Evolutionary conservation across 345 rosid genomes (phyloP), one percentile per base, ranked within the genome.

Genomic region (Erodium maritimum): DNA sequence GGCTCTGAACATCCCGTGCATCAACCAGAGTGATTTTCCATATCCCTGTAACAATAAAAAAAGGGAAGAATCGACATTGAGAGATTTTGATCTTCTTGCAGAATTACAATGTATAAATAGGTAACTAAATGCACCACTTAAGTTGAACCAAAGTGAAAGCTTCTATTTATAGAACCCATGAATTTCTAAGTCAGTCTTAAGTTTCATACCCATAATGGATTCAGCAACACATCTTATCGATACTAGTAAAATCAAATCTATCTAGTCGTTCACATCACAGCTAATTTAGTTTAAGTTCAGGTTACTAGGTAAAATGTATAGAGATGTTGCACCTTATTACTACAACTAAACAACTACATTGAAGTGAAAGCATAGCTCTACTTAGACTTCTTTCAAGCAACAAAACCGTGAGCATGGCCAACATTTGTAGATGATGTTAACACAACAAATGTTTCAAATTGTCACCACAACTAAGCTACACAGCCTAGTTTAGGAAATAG

Each of bases 1-100:
- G 19, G 93, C 84, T 79, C 82, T 84, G 70, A 84, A 91, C 96
- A 86, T 86, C 29, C 98, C 98, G n/a, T 88, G 96, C 98, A 91
- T 91, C 73, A 74, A 60, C 95, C 91, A 88, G 8, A 88, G 79
- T 63, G 82, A 86, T 75, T 79, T 91, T 19, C 93, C 96, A 67
- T 84, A 68, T 42, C 93, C 96, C 96, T 91, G 58, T 52, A 18
- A 23, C 9, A 21, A 59, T 55, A 57, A 42, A 42, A 42, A 42
- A 11, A 14, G 48, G 11, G 12, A 11, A 2, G 48, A 12, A 42
- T 3, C 0, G 48, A 42, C 14, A 42, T 16, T 29, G 37, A 42
- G 3, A 42, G 48, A 42, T 42, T 42, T 42, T 42, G 48, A 12
- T 42, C 48, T 42, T 42, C 48, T 42, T 16, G 14, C 14, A 14